Evolutionary conservation across 495 filamentous ascomycete genomes (phyloP).

Genomic region (Aspergillus steynii): DNA sequence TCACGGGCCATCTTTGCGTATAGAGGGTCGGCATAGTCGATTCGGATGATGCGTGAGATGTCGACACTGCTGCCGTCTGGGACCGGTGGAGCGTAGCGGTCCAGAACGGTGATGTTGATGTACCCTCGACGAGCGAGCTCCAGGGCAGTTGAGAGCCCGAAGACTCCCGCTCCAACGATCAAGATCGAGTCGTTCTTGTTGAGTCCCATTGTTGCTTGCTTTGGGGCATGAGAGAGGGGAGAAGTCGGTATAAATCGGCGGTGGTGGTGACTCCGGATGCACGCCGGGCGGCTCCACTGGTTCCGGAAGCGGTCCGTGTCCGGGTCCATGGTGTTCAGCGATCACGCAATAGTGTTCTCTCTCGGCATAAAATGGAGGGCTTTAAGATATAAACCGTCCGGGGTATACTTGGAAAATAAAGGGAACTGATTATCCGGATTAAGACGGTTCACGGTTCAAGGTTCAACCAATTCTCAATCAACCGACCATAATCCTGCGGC

Average conservation of each 20-base stretch:
- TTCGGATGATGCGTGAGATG: slow-evolving; percentile 65
- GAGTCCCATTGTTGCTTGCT: neutral
- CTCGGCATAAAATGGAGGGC: too few relatives aligned
- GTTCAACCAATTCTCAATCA: slow-evolving; percentile 38
- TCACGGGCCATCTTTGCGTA: slow-evolving; percentile 64
- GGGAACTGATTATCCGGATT: too few relatives aligned
- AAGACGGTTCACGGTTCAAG: slow-evolving; percentile 2
- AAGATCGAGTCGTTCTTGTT: slow-evolving; percentile 34
- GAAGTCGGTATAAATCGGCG: too few relatives aligned
- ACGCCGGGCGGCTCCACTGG: too few relatives aligned
- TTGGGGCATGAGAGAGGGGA: too few relatives aligned
- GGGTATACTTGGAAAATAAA: too few relatives aligned
- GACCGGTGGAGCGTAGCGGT: slow-evolving; percentile 54
- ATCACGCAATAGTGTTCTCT: too few relatives aligned
- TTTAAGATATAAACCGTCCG: too few relatives aligned
- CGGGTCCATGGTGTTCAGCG: too few relatives aligned
- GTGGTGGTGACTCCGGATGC: too few relatives aligned
- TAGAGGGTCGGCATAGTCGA: slow-evolving; percentile 67
- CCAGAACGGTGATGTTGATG: slow-evolving; percentile 46
- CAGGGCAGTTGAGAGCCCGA: slow-evolving; percentile 32
- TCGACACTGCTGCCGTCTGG: slow-evolving; percentile 62
- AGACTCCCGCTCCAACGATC: slow-evolving; percentile 38
- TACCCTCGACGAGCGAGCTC: slow-evolving; percentile 29
- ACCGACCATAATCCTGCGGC: slow-evolving; percentile 33
- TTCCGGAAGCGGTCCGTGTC: too few relatives aligned